These are phyloP conservation scores for Hyphodiscus sp. DNA, from an alignment of 2,329 filamentous ascomycete species.

Conservation along the genomic window DNA sequence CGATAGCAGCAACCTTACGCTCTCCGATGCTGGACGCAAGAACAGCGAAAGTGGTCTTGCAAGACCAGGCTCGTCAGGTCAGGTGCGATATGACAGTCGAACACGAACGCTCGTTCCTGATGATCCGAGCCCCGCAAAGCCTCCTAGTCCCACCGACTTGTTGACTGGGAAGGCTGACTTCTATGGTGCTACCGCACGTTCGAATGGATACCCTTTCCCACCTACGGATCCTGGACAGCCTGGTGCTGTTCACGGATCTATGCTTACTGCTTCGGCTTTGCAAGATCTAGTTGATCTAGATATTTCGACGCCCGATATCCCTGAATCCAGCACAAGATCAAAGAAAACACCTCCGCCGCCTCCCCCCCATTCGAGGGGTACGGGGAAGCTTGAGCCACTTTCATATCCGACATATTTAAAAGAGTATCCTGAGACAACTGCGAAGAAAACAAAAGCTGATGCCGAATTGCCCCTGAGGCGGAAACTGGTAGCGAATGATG, in stretches of 20 bases:
- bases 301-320: constrained; percentile 10
- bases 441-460: constrained; percentile 22
- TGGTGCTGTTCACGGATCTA: constrained; percentile 23
- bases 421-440: constrained; percentile 30
- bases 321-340: constrained; percentile 16
- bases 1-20: constrained; percentile 19
- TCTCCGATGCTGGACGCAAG: constrained; percentile 20
- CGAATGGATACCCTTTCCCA: constrained; percentile 28
- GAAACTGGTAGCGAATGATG: constrained; percentile 16
- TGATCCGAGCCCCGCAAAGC: background rate
- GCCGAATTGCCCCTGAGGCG: constrained; percentile 26
- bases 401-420: constrained; percentile 32
- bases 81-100: constrained; percentile 27
- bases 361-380: constrained; percentile 18
- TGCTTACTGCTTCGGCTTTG: constrained; percentile 18
- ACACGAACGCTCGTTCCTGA: constrained; percentile 28
- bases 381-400: constrained; percentile 33
- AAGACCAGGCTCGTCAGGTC: constrained; percentile 13
- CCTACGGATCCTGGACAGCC: constrained; percentile 25
- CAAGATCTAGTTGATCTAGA: constrained; percentile 25
- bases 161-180: constrained; percentile 19
- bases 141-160: constrained; percentile 22
- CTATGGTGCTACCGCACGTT: constrained; percentile 16
- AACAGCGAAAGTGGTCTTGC: constrained; percentile 16
- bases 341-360: constrained; percentile 28